Evolutionary conservation across 805 yeast species (phyloP).

Genomic region (Saccharomycopsis malanga): DNA sequence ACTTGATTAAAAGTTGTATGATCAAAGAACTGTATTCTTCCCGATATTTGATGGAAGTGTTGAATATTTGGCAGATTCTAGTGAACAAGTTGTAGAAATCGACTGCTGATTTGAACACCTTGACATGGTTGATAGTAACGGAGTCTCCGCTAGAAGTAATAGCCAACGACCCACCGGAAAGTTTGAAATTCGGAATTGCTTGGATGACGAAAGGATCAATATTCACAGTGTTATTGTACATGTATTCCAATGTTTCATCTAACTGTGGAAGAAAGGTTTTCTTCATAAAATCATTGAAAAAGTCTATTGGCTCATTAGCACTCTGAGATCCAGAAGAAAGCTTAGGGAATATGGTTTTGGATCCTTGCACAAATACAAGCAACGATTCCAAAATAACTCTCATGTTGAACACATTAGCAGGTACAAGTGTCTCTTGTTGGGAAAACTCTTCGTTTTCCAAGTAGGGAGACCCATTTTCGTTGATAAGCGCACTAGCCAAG

Average conservation of each 20-base stretch:
- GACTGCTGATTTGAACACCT: conserved; percentile 37
- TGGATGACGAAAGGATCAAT: conserved; percentile 29
- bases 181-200: conserved; percentile 20
- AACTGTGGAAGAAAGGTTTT: conserved; percentile 57
- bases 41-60: conserved; percentile 53
- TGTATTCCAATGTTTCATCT: conserved; percentile 44
- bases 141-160: not conserved
- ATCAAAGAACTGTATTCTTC: conserved; percentile 44
- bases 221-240: conserved; percentile 44
- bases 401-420: conserved; percentile 72
- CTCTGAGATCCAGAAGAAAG: conserved; percentile 20
- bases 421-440: conserved; percentile 57
- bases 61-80: conserved; percentile 44
- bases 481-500: conserved; percentile 25
- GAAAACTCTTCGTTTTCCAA: conserved; percentile 54
- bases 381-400: conserved; percentile 69
- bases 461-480: conserved; percentile 38
- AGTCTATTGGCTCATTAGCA: conserved; percentile 32
- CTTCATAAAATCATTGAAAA: conserved; percentile 61
- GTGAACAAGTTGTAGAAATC: conserved; percentile 42
- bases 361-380: conserved; percentile 57
- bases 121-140: conserved; percentile 18
- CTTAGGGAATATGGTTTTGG: conserved; percentile 36
- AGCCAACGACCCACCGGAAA: conserved; percentile 23
- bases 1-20: conserved; percentile 31